Conservation (phyloP, 805 yeast species). For the Isabelozyma pseudorhagii region DNA sequence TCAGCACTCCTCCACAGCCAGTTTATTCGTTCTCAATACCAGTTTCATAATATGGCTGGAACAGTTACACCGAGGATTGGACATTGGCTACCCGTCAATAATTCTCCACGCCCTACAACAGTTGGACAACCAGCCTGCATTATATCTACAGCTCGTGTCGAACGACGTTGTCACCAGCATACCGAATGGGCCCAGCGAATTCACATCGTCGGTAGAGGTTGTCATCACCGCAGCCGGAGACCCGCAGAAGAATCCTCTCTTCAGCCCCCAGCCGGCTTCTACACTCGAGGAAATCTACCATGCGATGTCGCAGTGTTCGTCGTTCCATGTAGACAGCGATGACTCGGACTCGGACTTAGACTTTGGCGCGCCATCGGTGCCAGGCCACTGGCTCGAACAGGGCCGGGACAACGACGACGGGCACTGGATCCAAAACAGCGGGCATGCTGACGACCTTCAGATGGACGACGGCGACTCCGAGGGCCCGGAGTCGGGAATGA, state of each 20-base stretch:
- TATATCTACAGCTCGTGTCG: constrained; percentile 31
- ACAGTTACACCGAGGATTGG: constrained; percentile 20
- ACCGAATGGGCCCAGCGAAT: constrained; percentile 11
- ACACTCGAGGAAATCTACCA: constrained; percentile 21
- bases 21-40: constrained; percentile 34
- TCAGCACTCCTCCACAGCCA: constrained; percentile 8
- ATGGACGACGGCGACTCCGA: constrained; percentile 10
- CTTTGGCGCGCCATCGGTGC: background rate
- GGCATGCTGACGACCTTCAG: constrained; percentile 39
- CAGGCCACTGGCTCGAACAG: background rate
- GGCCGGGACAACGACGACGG: constrained; percentile 10
- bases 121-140: constrained; percentile 5
- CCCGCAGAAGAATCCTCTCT: constrained; percentile 7
- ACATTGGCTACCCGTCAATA: constrained; percentile 31
- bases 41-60: constrained; percentile 30
- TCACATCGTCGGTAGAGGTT: constrained; percentile 13
- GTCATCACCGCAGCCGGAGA: constrained; percentile 4
- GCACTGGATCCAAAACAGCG: constrained; percentile 24
- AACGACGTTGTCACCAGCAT: constrained; percentile 12
- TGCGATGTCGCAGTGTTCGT: constrained; percentile 36
- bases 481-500: constrained; percentile 27
- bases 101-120: constrained; percentile 31
- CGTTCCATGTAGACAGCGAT: constrained; percentile 31
- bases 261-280: constrained; percentile 4
- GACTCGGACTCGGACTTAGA: constrained; percentile 9